Conservation (phyloP, 225 moss, liverwort and hornwort genomes). For the Thuidium tamariscinum region DNA sequence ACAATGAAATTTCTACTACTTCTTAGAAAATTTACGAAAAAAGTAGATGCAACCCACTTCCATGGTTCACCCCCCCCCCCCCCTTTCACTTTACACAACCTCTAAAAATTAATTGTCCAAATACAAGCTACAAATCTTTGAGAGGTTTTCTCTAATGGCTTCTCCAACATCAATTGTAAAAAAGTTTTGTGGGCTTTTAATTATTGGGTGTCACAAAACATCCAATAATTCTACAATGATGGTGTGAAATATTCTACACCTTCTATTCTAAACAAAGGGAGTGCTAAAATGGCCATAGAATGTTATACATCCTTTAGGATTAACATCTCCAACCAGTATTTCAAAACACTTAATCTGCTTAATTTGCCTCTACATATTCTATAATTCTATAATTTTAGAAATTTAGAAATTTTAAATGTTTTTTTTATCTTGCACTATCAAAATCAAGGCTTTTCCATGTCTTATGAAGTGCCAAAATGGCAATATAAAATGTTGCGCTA, state of each 20-base stretch:
- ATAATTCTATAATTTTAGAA: background rate
- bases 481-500: no score
- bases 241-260: no score
- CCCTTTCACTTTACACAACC: background rate
- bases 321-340: background rate
- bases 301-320: no score
- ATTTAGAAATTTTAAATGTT: background rate
- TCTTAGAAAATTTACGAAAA: background rate
- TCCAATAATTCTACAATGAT: no score
- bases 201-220: accelerated
- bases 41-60: background rate
- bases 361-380: background rate
- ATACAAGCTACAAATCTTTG: accelerated
- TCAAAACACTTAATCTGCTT: background rate
- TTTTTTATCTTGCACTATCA: accelerated
- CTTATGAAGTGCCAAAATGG: no score
- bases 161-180: background rate
- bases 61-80: no score
- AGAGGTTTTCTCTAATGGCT: background rate
- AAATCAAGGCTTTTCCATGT: no score
- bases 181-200: no score
- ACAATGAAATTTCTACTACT: background rate
- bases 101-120: background rate
- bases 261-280: no score
- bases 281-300: no score